Conservation (phyloP, 169 alveolate species). For the Perkinsus marinus region DNA sequence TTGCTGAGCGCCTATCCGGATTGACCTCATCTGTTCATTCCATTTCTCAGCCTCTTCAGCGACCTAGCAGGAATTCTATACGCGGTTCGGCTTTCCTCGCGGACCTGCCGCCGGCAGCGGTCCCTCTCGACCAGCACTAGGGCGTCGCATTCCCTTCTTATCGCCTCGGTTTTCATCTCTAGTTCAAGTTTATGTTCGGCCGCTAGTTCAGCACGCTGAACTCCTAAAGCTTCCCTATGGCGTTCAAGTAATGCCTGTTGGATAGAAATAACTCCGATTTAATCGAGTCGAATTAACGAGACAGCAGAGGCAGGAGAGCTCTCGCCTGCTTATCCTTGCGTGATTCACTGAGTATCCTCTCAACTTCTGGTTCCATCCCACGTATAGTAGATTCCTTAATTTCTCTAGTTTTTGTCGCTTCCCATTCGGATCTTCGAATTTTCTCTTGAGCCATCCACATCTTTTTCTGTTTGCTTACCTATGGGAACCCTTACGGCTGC, state of each 20-base stretch:
- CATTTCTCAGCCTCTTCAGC: background rate
- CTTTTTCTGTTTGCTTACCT: slow-evolving; percentile 31
- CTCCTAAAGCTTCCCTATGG: background rate
- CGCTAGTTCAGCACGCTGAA: background rate
- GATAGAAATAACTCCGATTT: background rate
- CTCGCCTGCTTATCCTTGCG: background rate
- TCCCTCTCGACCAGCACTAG: background rate
- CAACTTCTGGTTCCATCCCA: slow-evolving; percentile 4
- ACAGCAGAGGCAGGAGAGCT: no score
- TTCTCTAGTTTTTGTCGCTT: background rate
- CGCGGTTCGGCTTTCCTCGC: background rate
- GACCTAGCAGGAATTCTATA: background rate
- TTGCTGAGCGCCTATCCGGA: background rate
- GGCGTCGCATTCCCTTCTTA: background rate
- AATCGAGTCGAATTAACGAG: background rate
- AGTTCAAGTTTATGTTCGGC: background rate
- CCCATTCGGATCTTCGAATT: background rate
- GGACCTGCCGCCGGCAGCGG: background rate
- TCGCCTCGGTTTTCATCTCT: background rate
- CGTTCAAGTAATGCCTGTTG: background rate
- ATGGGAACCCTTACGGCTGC: background rate
- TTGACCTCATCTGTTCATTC: background rate
- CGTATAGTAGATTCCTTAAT: background rate
- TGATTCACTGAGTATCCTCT: background rate
- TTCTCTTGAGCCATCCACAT: background rate